These are phyloP conservation scores for Schwanniomyces pseudopolymorphus DNA, from an alignment of 805 yeast species.

Conservation along the genomic window DNA sequence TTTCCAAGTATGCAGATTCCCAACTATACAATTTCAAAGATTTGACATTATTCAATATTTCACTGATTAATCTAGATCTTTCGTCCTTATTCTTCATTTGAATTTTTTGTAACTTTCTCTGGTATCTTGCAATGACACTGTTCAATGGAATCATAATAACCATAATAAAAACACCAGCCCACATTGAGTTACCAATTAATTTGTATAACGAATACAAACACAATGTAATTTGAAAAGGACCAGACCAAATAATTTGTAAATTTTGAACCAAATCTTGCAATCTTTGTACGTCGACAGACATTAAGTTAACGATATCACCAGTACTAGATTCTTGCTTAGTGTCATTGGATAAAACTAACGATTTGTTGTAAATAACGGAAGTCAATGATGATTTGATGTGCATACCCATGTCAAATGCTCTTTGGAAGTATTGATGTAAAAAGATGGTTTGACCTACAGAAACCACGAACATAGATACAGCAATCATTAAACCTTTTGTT, in stretches of 20 bases:
- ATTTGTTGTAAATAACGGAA: slow-evolving; percentile 65
- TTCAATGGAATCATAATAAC: slow-evolving; percentile 78
- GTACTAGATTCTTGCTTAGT: slow-evolving; percentile 70
- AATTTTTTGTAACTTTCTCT: slow-evolving; percentile 70
- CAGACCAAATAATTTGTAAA: slow-evolving; percentile 84
- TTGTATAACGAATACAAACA: slow-evolving; percentile 74
- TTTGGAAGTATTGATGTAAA: slow-evolving; percentile 76
- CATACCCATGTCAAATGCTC: slow-evolving; percentile 76
- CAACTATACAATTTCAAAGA: slow-evolving; percentile 92
- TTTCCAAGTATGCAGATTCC: slow-evolving; percentile 83
- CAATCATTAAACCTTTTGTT: slow-evolving; percentile 73
- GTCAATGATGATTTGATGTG: slow-evolving; percentile 68
- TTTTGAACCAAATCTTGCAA: slow-evolving; percentile 79
- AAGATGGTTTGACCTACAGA: slow-evolving; percentile 77
- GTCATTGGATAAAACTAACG: slow-evolving; percentile 69
- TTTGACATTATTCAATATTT: slow-evolving; percentile 86
- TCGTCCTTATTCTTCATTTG: slow-evolving; percentile 93
- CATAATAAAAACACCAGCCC: slow-evolving; percentile 90
- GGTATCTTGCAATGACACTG: slow-evolving; percentile 62
- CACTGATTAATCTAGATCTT: slow-evolving; percentile 85
- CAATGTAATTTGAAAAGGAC: slow-evolving; percentile 81
- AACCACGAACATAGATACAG: slow-evolving; percentile 69
- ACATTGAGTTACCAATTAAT: slow-evolving; percentile 84
- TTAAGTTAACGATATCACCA: slow-evolving; percentile 91
- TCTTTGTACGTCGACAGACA: slow-evolving; percentile 93